Conservation (phyloP, 2,329 filamentous ascomycete species). For the Samsoniella hepiali region DNA sequence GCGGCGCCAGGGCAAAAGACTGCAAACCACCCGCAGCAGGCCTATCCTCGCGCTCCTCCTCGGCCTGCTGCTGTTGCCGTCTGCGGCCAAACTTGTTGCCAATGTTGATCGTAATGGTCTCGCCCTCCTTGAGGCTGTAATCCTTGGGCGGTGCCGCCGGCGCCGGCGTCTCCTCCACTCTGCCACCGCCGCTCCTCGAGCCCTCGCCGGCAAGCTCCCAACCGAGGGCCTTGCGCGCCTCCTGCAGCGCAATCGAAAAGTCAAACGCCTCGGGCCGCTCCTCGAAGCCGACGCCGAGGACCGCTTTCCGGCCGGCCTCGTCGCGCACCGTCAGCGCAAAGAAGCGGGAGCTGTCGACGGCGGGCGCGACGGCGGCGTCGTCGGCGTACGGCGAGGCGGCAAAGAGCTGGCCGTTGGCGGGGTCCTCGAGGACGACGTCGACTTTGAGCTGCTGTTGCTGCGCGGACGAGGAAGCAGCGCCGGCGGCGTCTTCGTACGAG, state of each 20-base stretch:
- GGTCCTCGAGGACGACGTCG: constrained; percentile 77
- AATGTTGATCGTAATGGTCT: constrained; percentile 82
- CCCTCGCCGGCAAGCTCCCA: constrained; percentile 46
- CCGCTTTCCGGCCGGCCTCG: constrained; percentile 69
- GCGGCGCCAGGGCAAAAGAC: constrained; percentile 70
- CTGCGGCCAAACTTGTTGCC: constrained; percentile 49
- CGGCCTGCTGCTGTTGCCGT: constrained; percentile 28
- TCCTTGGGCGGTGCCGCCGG: constrained; percentile 51
- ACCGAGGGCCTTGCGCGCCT: constrained; percentile 68
- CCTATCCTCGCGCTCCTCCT: constrained; percentile 9
- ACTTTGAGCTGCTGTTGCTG: constrained; percentile 61
- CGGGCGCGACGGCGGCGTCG: constrained; percentile 66
- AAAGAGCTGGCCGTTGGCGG: constrained; percentile 69
- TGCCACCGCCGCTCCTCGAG: constrained; percentile 32
- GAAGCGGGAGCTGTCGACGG: constrained; percentile 76
- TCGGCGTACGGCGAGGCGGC: constrained; percentile 77
- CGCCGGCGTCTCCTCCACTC: constrained; percentile 35
- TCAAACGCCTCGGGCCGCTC: constrained; percentile 84
- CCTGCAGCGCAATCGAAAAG: constrained; percentile 75
- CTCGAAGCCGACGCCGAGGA: constrained; percentile 82
- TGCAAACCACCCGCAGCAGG: constrained; percentile 35
- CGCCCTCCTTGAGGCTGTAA: constrained; percentile 82
- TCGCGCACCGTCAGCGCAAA: constrained; percentile 81
- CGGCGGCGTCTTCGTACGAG: constrained; percentile 42
- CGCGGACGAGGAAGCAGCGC: constrained; percentile 15